Percentiles rank a stretch among this genome's conserved stretches.
These are phyloP conservation scores for Musa troglodytarum DNA, from an alignment of 176 grass and related monocot species.

Conservation along the genomic window DNA sequence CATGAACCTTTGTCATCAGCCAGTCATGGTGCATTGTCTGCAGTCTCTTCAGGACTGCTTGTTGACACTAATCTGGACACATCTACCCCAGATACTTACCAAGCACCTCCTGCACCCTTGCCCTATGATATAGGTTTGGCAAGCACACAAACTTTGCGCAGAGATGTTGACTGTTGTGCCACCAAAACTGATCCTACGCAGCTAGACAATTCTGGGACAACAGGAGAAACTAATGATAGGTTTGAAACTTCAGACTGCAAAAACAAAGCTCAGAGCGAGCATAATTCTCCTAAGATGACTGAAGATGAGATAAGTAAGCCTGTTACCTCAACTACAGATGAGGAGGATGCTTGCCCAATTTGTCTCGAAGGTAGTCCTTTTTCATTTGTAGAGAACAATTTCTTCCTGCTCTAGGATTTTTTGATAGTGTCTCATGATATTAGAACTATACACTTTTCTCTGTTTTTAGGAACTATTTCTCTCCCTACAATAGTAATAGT, in stretches of 20 bases:
- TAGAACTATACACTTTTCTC: not conserved
- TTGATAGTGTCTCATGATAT: too few species aligned
- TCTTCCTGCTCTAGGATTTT: not conserved
- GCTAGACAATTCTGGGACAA: constrained; percentile 5
- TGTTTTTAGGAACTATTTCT: not conserved
- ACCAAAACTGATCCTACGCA: constrained; percentile 19
- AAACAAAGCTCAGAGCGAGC: constrained; percentile 26
- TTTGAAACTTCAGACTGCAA: constrained; percentile 34
- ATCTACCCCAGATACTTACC: constrained; percentile 73
- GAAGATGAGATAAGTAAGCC: constrained; percentile 32
- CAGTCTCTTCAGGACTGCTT: constrained; percentile 42
- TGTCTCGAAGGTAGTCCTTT: constrained; percentile 79
- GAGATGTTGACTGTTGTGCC: constrained; percentile 30
- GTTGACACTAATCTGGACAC: constrained; percentile 65
- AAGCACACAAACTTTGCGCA: constrained; percentile 24
- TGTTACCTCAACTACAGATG: constrained; percentile 33
- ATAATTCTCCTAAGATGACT: constrained; percentile 42
- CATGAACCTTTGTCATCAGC: constrained; percentile 57
- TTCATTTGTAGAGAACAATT: constrained; percentile 9
- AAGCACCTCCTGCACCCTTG: constrained; percentile 69
- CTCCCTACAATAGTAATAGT: not conserved
- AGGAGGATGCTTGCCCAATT: constrained; percentile 93
- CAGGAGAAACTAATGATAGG: constrained; percentile 3
- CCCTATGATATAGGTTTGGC: constrained; percentile 66
- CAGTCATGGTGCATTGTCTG: constrained; percentile 43